phyloP scores from a whole-genome alignment of 805 yeast species.

The Priceomyces haplophilus region DNA sequence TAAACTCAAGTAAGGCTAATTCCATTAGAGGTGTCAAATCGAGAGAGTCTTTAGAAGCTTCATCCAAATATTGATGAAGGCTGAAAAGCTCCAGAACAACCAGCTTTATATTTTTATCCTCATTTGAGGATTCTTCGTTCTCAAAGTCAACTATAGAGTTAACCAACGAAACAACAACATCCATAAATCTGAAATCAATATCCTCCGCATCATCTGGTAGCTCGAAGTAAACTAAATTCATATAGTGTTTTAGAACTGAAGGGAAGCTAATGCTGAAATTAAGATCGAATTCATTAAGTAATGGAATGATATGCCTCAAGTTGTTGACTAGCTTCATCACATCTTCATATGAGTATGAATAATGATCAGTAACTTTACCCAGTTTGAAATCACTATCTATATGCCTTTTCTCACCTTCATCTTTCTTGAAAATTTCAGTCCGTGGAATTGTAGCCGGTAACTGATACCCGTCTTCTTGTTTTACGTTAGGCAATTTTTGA shows the following conservation, averaged over 20 bases:
- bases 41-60: slow-evolving; percentile 3
- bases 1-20: slow-evolving; percentile 19
- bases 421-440: not conserved
- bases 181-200: slow-evolving; percentile 23
- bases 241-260: slow-evolving; percentile 19
- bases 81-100: slow-evolving; percentile 20
- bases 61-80: slow-evolving; percentile 21
- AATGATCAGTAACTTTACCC: not conserved
- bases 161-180: slow-evolving; percentile 16
- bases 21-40: slow-evolving; percentile 31
- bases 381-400: not conserved
- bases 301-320: slow-evolving; percentile 20
- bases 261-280: slow-evolving; percentile 24
- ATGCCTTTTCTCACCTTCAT: not conserved
- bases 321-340: slow-evolving; percentile 13
- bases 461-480: not conserved
- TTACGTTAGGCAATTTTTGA: not conserved
- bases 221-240: slow-evolving; percentile 18
- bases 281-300: slow-evolving; percentile 24
- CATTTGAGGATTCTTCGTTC: slow-evolving; percentile 16
- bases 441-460: not conserved
- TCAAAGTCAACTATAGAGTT: slow-evolving; percentile 28
- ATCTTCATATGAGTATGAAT: slow-evolving; percentile 12
- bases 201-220: slow-evolving; percentile 15
- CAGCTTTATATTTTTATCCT: slow-evolving; percentile 18